These are phyloP conservation scores for Fusarium sp. DNA, from an alignment of 2,329 filamentous ascomycete species.

Conservation along the genomic window DNA sequence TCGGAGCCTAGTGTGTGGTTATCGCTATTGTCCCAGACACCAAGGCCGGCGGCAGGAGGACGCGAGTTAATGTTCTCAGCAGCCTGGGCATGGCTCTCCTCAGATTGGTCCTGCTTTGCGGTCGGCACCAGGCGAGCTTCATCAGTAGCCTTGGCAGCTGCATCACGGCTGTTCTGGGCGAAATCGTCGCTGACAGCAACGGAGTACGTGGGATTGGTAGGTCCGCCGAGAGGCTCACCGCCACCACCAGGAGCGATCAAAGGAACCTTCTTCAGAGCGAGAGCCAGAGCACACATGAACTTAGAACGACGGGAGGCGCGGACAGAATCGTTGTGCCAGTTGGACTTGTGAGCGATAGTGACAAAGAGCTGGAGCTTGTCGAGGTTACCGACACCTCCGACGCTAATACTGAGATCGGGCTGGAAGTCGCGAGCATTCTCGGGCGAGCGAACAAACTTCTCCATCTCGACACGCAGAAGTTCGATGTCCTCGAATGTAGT, in stretches of 20 bases:
- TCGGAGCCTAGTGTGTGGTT: conserved; percentile 46
- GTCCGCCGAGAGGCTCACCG: conserved; percentile 69
- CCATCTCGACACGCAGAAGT: conserved; percentile 84
- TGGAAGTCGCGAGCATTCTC: conserved; percentile 95
- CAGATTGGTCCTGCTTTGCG: conserved; percentile 46
- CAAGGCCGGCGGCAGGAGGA: conserved; percentile 45
- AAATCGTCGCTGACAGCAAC: conserved; percentile 79
- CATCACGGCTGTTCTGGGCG: conserved; percentile 73
- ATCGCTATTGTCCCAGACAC: conserved; percentile 45
- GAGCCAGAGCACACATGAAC: conserved; percentile 93
- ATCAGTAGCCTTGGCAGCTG: conserved; percentile 71
- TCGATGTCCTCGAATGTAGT: conserved; percentile 93
- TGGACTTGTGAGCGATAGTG: conserved; percentile 91
- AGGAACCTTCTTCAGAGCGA: conserved; percentile 87
- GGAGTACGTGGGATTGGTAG: conserved; percentile 83
- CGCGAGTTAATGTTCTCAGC: conserved; percentile 60
- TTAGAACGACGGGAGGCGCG: conserved; percentile 87
- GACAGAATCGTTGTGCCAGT: conserved; percentile 89
- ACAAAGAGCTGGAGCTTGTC: conserved; percentile 88
- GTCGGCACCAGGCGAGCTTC: conserved; percentile 73
- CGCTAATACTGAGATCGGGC: conserved; percentile 81
- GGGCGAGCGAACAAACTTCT: conserved; percentile 82
- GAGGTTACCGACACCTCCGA: conserved; percentile 83
- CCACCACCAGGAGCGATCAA: conserved; percentile 86
- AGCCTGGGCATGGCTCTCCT: conserved; percentile 59